phyloP scores from a whole-genome alignment of 768 basidiomycete species.

The Calocybe cyanea region DNA sequence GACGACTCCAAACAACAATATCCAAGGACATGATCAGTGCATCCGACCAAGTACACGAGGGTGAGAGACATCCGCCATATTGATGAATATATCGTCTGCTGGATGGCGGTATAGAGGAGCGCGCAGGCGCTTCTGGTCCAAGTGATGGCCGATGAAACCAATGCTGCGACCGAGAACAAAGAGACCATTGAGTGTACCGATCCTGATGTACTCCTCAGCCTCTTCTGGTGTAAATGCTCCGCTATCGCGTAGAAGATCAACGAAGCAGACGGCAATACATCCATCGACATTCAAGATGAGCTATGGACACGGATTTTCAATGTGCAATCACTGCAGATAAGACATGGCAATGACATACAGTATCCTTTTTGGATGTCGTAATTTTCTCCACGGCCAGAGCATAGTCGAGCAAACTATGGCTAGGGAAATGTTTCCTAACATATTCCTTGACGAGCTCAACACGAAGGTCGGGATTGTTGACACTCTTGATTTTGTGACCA shows the following conservation, averaged over 20 bases:
- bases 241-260: conserved; percentile 86
- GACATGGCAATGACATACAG: conserved; percentile 39
- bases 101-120: conserved; percentile 94
- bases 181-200: conserved; percentile 91
- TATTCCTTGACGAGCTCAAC: conserved; percentile 96
- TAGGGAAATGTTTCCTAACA: conserved; percentile 93
- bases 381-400: conserved; percentile 97
- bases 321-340: conserved; percentile 1
- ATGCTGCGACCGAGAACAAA: conserved; percentile 98
- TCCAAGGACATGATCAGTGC: conserved; percentile 18
- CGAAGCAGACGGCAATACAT: conserved; percentile 94
- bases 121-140: conserved; percentile 94
- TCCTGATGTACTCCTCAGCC: conserved; percentile 97
- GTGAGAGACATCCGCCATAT: conserved; percentile 83
- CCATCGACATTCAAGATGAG: conserved; percentile 97
- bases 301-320: conserved; percentile 25
- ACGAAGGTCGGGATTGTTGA: conserved; percentile 92
- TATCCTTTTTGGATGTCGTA: conserved; percentile 97
- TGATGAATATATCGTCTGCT: conserved; percentile 94
- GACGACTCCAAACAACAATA: no score
- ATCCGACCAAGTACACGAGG: conserved; percentile 70
- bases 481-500: conserved; percentile 99
- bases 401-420: conserved; percentile 88
- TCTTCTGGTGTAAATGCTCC: conserved; percentile 96
- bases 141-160: conserved; percentile 95